phyloP scores from a whole-genome alignment of 306 rosid species.

The Lablab purpureus region DNA sequence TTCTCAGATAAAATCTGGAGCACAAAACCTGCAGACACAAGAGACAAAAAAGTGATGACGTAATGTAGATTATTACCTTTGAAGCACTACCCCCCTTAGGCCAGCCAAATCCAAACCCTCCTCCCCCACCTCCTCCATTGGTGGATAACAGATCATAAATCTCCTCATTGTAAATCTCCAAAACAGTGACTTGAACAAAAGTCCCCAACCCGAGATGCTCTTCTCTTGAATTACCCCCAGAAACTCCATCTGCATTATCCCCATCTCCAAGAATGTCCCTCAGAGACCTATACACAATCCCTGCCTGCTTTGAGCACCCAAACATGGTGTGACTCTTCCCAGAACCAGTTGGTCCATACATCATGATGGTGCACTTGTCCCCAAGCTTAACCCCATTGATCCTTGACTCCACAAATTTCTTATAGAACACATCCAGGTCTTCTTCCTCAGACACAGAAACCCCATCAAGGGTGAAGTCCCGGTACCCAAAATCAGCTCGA shows the following conservation, averaged over 20 bases:
- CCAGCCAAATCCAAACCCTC: slow-evolving; percentile 87
- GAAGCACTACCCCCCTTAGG: slow-evolving; percentile 83
- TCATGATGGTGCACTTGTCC: slow-evolving; percentile 94
- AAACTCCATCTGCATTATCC: slow-evolving; percentile 44
- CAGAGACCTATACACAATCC: slow-evolving; percentile 87
- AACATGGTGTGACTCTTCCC: slow-evolving; percentile 99
- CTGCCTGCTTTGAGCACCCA: slow-evolving; percentile 86
- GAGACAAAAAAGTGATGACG: background rate
- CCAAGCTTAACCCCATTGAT: slow-evolving; percentile 78
- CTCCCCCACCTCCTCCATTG: slow-evolving; percentile 69
- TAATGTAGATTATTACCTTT: slow-evolving; percentile 63
- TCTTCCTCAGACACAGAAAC: slow-evolving; percentile 89
- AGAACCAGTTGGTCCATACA: slow-evolving; percentile 98
- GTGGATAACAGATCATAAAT: slow-evolving; percentile 83
- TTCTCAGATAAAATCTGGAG: background rate
- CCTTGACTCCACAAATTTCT: slow-evolving; percentile 82
- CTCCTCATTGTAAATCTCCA: slow-evolving; percentile 98
- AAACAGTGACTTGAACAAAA: slow-evolving; percentile 91
- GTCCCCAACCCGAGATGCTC: slow-evolving; percentile 54
- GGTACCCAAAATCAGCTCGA: slow-evolving; percentile 90
- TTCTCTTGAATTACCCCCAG: slow-evolving; percentile 44
- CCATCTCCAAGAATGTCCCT: slow-evolving; percentile 86
- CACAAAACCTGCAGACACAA: background rate
- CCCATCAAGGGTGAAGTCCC: slow-evolving; percentile 95
- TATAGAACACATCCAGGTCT: slow-evolving; percentile 71